Evolutionary conservation across 1,284 basidiomycete genomes (phyloP).

Genomic region (Cystobasidium sp.): DNA sequence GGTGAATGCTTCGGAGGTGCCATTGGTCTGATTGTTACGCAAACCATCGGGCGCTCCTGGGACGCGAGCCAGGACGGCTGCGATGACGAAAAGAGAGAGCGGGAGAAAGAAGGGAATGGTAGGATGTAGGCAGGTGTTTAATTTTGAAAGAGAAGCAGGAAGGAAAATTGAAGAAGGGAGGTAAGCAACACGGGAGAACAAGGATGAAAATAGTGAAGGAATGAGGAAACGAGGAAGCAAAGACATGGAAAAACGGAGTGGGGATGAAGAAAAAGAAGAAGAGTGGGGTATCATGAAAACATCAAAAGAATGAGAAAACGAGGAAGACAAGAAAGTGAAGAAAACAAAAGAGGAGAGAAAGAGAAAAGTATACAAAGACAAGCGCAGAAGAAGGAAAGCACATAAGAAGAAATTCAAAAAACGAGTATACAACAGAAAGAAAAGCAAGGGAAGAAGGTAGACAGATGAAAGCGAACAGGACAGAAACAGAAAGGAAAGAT

Average conservation of each 20-base stretch:
- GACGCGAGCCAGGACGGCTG: conserved; percentile 14
- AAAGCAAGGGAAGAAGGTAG: too few species aligned
- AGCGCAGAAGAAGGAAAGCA: not conserved
- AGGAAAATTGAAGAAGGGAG: not conserved
- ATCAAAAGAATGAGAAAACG: too few species aligned
- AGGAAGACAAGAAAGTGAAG: not conserved
- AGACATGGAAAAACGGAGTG: too few species aligned
- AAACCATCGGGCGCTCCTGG: conserved; percentile 24
- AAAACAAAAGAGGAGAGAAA: not conserved
- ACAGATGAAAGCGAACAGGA: too few species aligned
- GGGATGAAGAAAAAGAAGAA: too few species aligned
- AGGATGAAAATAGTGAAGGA: too few species aligned
- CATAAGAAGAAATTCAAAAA: not conserved
- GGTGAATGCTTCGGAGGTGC: conserved; percentile 7
- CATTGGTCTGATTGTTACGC: not conserved
- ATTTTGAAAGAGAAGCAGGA: not conserved
- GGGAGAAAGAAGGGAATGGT: not conserved
- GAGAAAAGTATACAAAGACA: not conserved
- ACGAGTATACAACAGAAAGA: too few species aligned
- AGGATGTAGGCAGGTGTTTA: too few species aligned
- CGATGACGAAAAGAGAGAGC: not conserved
- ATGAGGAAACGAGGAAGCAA: too few species aligned
- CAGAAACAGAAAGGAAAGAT: too few species aligned
- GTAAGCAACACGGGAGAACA: too few species aligned
- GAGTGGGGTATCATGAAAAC: too few species aligned